Conservation (phyloP, 768 basidiomycete genomes). For the Leucocoprinus sp. region DNA sequence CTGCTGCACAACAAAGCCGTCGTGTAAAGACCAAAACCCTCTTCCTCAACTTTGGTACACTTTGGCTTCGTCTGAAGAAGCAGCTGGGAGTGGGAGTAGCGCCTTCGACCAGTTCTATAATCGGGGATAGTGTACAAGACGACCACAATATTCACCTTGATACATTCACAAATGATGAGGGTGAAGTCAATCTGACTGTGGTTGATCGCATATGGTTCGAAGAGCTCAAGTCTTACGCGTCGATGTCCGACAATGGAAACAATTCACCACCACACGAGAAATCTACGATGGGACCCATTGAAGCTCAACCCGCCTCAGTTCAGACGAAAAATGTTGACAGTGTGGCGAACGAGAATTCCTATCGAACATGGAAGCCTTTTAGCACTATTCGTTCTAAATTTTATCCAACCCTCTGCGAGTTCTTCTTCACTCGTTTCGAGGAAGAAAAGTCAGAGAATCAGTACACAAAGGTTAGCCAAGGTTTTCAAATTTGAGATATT, state of each 20-base stretch:
- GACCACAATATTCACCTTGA: constrained; percentile 23
- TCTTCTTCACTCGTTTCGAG: constrained; percentile 55
- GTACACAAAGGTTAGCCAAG: constrained; percentile 29
- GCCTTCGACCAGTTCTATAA: constrained; percentile 45
- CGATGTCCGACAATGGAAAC: constrained; percentile 43
- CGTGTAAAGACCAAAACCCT: constrained; percentile 24
- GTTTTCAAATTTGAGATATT: no score
- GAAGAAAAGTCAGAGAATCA: constrained; percentile 44
- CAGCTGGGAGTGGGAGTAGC: constrained; percentile 48
- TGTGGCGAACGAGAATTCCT: constrained; percentile 17
- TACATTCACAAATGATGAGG: constrained; percentile 21
- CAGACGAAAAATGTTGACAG: constrained; percentile 26
- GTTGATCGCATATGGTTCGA: constrained; percentile 68
- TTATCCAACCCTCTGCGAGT: constrained; percentile 45
- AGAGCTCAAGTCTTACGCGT: constrained; percentile 44
- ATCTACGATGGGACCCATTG: constrained; percentile 1
- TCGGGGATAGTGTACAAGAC: constrained; percentile 41
- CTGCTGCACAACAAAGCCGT: constrained; percentile 27
- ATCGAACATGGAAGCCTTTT: constrained; percentile 26
- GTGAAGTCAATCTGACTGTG: constrained; percentile 60
- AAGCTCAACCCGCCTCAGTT: constrained; percentile 10
- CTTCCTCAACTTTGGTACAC: constrained; percentile 32
- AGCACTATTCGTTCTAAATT: constrained; percentile 47
- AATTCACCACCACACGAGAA: constrained; percentile 14
- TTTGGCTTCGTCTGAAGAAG: constrained; percentile 43